These are phyloP conservation scores for Periconia sp. DNA, from an alignment of 2,329 filamentous ascomycete species.

Conservation along the genomic window DNA sequence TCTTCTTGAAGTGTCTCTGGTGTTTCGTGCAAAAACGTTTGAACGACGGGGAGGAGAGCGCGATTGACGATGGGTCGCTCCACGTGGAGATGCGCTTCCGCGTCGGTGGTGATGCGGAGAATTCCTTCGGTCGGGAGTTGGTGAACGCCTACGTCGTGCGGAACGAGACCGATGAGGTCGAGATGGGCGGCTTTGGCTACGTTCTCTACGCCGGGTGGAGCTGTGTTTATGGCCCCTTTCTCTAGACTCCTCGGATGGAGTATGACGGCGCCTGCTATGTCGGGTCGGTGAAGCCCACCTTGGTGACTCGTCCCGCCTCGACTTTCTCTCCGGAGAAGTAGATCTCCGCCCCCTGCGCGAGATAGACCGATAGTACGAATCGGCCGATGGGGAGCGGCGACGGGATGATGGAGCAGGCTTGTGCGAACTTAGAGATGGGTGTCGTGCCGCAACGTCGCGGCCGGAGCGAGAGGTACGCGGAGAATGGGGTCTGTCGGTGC, in stretches of 20 bases:
- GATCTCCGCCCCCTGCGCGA: slow-evolving; percentile 39
- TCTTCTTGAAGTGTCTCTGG: slow-evolving; percentile 31
- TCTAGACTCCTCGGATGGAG: slow-evolving; percentile 28
- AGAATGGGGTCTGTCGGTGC: slow-evolving; percentile 37
- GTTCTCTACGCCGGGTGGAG: slow-evolving; percentile 22
- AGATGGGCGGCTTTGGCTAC: slow-evolving; percentile 33
- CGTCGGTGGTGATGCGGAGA: slow-evolving; percentile 30
- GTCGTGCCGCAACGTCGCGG: slow-evolving; percentile 38
- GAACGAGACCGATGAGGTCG: slow-evolving; percentile 40
- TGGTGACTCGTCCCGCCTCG: slow-evolving; percentile 35
- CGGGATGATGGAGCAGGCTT: slow-evolving; percentile 37
- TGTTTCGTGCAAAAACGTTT: slow-evolving; percentile 19
- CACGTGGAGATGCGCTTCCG: slow-evolving; percentile 23
- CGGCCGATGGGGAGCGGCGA: slow-evolving; percentile 50
- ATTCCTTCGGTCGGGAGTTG: slow-evolving; percentile 25
- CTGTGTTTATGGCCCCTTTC: slow-evolving; percentile 25
- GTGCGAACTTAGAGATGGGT: slow-evolving; percentile 46
- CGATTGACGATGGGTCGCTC: slow-evolving; percentile 33
- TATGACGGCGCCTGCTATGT: slow-evolving; percentile 28
- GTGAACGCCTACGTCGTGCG: slow-evolving; percentile 36
- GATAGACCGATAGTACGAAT: slow-evolving; percentile 44
- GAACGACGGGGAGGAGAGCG: slow-evolving; percentile 32
- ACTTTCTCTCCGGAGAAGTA: slow-evolving; percentile 34
- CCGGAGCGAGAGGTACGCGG: slow-evolving; percentile 36
- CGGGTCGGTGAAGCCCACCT: slow-evolving; percentile 37